Conservation (phyloP, 352 stramenopile genomes). For the Globisporangium cederbergense region DNA sequence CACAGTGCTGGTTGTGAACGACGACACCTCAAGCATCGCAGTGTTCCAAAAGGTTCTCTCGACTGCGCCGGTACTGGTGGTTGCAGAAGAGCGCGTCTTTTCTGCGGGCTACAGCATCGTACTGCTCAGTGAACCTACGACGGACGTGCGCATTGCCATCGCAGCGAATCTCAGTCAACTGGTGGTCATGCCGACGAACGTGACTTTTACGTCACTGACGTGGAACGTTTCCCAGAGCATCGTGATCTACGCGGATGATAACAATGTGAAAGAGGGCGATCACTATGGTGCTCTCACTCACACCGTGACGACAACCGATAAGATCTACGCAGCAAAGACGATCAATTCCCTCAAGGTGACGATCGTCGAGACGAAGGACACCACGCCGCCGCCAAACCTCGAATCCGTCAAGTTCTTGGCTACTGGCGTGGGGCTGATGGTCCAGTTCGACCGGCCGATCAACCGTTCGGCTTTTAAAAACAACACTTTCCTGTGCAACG, state of each 20-base stretch:
- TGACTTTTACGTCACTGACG: constrained; percentile 35
- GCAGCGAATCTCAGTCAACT: constrained; percentile 34
- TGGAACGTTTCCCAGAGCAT: constrained; percentile 54
- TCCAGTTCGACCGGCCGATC: constrained; percentile 50
- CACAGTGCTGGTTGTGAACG: constrained; percentile 45
- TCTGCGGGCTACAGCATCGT: constrained; percentile 47
- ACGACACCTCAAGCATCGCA: constrained; percentile 42
- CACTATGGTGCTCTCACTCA: constrained; percentile 31
- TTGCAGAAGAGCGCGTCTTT: constrained; percentile 46
- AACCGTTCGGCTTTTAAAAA: constrained; percentile 26
- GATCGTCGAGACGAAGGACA: constrained; percentile 62
- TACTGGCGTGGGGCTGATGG: constrained; percentile 35
- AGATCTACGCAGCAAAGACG: constrained; percentile 27
- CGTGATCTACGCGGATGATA: constrained; percentile 42
- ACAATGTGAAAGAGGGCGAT: constrained; percentile 41
- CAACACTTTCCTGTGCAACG: constrained; percentile 40
- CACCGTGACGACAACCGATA: constrained; percentile 25
- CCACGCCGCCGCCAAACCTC: constrained; percentile 51
- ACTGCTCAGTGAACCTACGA: constrained; percentile 38
- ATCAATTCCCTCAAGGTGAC: constrained; percentile 33
- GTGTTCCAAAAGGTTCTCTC: constrained; percentile 38
- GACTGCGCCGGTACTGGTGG: constrained; percentile 36
- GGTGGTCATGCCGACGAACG: constrained; percentile 28
- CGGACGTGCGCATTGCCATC: constrained; percentile 32
- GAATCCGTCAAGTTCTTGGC: constrained; percentile 50